Base-by-base conservation (phyloP, 2,329 filamentous ascomycete species). In the Stemphylium vesicarium region DNA sequence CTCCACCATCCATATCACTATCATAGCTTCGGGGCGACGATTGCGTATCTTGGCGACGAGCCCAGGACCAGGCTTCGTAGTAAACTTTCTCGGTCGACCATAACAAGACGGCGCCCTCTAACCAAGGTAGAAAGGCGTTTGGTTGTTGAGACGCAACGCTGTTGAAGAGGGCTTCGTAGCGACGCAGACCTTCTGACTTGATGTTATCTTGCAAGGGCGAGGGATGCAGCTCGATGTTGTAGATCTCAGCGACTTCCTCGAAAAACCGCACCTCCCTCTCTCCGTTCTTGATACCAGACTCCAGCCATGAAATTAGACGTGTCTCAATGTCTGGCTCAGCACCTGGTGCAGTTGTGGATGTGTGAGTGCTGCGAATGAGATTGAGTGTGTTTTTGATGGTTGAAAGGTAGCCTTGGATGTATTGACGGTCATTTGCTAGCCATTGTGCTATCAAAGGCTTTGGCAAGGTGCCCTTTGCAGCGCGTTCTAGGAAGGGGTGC, bases 1-100 rank as follows among this genome's bases (percentile, higher is more conserved):
- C 87, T 0, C 88, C 87, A 0, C 86, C 86, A 68, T 90, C 88
- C 0, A 77, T 77, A 66, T 89, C 87, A n/a, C 71, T 65, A n/a
- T 60, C 51, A 42, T 59, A 64, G 22, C 62, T 65, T 24, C 68
- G 53, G 8, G 54, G 59, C 15, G 53, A 58, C 6, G 59, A 45
- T 2, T 65, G 59, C 0, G 60, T 55, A 35, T 66, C 61, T 44
- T 69, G 65, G 46, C 55, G 50, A 15, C 65, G 66, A 35, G 72
- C 71, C 71, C 71, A 74, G 8, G 56, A 62, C 70, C 70, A 75
- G 6, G 72, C 68, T 35, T 71, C 65, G 51, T 72, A 71, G 47
- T 74, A 75, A 8, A 72, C 65, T 42, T 70, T 74, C 44, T 75
- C 72, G 5, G 70, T 74, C 15, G 64, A 63, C 68, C 71, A 75